Conservation (phyloP, 31 red algal species). For the Asparagopsis taxiformis region DNA sequence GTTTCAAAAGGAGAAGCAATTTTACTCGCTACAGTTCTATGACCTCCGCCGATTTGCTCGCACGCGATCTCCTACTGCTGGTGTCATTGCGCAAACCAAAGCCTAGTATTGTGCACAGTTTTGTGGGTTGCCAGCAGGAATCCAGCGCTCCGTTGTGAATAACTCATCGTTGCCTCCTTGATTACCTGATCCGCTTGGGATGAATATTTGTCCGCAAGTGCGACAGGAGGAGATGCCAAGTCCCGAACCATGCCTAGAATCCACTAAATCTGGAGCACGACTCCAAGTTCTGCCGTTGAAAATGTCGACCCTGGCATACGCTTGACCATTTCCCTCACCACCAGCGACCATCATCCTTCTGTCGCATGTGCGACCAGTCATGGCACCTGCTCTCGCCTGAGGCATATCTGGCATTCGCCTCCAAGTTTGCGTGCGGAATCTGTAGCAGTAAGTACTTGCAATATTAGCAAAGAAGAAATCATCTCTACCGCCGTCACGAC, state of each 20-base stretch:
- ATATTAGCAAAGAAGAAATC: constrained; percentile 39
- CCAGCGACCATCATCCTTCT: constrained; percentile 57
- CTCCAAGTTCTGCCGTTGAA: constrained; percentile 54
- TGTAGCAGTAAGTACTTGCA: constrained; percentile 44
- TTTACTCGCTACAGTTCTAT: no score
- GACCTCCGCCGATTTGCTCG: no score
- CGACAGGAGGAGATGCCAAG: constrained; percentile 38
- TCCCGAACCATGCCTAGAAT: constrained; percentile 61
- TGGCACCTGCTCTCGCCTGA: constrained; percentile 41
- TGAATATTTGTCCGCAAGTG: constrained; percentile 43
- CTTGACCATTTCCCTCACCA: constrained; percentile 47
- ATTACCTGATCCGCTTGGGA: background rate
- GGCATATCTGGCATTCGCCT: constrained; percentile 34
- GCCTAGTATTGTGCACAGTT: no score
- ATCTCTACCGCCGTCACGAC: constrained; percentile 55
- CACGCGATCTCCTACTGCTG: no score
- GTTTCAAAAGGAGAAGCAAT: no score
- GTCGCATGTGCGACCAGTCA: constrained; percentile 32
- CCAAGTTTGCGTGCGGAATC: constrained; percentile 47
- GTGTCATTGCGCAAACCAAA: no score
- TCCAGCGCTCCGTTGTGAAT: background rate
- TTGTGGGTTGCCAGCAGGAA: background rate
- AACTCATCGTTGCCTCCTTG: background rate
- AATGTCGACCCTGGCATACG: constrained; percentile 46
- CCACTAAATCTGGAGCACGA: constrained; percentile 9